Conservation (phyloP, 495 filamentous ascomycete species). For the Lepidopterella palustris region DNA sequence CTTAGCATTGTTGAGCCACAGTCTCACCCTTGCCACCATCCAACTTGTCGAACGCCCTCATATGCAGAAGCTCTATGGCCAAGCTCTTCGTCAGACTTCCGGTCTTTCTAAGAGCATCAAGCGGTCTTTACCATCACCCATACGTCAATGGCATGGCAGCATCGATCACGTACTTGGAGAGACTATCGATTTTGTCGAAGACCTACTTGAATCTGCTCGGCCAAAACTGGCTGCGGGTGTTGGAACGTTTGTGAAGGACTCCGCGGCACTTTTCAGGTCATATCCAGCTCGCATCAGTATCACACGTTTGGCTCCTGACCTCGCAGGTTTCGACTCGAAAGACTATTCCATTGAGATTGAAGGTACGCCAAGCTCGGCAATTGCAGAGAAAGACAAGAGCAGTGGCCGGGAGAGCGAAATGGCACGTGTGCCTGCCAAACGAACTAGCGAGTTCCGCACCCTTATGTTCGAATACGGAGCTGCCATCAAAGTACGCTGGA, state of each 20-base stretch:
- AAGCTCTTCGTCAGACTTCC: constrained; percentile 73
- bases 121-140: constrained; percentile 76
- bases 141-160: constrained; percentile 68
- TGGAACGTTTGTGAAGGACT: constrained; percentile 79
- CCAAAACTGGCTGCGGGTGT: constrained; percentile 84
- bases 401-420: constrained; percentile 48
- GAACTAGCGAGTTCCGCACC: constrained; percentile 58
- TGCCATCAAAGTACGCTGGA: constrained; percentile 88
- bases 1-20: constrained; percentile 77
- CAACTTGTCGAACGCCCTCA: constrained; percentile 92
- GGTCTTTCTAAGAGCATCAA: constrained; percentile 87
- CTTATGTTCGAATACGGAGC: constrained; percentile 82
- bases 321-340: constrained; percentile 75
- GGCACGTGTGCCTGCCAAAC: constrained; percentile 45
- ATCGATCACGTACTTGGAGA: constrained; percentile 83
- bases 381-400: constrained; percentile 41
- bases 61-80: constrained; percentile 96
- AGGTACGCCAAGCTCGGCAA: constrained; percentile 51
- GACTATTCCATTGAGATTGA: constrained; percentile 74
- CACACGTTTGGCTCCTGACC: constrained; percentile 69
- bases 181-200: constrained; percentile 80
- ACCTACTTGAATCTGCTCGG: constrained; percentile 79
- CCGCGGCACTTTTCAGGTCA: constrained; percentile 77
- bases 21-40: constrained; percentile 79
- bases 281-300: constrained; percentile 86